Base-by-base conservation (phyloP, 768 basidiomycete species). In the Rhizopogon vesiculosus region DNA sequence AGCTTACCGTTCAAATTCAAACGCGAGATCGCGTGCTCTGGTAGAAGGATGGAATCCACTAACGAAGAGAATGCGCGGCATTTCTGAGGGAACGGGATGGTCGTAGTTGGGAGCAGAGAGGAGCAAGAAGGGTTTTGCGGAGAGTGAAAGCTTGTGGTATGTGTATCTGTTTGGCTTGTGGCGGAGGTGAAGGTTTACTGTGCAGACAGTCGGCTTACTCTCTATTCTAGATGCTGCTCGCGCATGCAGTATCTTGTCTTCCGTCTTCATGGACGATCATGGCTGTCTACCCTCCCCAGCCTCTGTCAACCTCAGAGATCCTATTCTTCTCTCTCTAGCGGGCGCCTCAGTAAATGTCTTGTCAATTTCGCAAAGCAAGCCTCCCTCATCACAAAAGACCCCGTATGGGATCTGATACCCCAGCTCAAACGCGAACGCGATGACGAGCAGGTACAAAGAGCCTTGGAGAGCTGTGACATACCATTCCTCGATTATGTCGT, bases 31-130 rank as follows among this genome's bases (percentile, higher is more conserved):
- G 52, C 86, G 80, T 8, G 92, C 91, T 22, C 90, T 83, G 3
- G 89, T 92, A n/a, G 82, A 72, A 5, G 87, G 86, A 62, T 90
- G 85, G 65, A 93, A 93, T 18, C 91, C 91, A 64, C 85, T 89
- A 44, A 93, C 91, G 62, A 91, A 93, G 57, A 93, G 80, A 60
- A 92, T 93, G 60, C 91, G 87, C 66, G 86, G 85, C 87, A 89
- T 85, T 42, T 54, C 59, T 31, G 55, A 48, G 13, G 39, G 25
- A 29, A 42, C 44, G 45, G 19, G 8, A 51, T 33, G 35, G 62
- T 60, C 56, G 65, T 69, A 65, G 69, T 66, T 46, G 51, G 59
- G 54, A 62, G 54, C 54, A 61, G 62, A 58, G 61, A 62, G 35
- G 40, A 45, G 43, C 49, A 29, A 38, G 7, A 25, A 52, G 51